These are phyloP conservation scores for Inonotus obliquus DNA, from an alignment of 1,284 basidiomycete species.

Conservation along the genomic window DNA sequence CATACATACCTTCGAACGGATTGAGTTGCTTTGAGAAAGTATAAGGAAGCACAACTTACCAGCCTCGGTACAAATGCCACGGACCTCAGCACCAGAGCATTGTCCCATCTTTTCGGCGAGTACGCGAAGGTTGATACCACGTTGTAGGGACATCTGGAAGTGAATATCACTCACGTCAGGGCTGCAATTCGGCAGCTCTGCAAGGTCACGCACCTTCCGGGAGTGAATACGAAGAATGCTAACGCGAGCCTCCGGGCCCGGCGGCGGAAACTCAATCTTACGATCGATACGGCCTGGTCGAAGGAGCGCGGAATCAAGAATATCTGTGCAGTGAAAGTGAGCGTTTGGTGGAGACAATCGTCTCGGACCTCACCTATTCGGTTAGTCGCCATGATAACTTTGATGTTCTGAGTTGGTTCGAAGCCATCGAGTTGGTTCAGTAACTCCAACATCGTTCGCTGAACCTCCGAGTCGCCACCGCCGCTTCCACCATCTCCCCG, in stretches of 20 bases:
- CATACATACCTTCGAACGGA: conserved; percentile 79
- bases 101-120: conserved; percentile 99
- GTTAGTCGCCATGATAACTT: conserved; percentile 99
- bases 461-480: conserved; percentile 93
- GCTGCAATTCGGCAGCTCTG: not conserved
- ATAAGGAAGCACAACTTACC: conserved; percentile 45
- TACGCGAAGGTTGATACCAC: conserved; percentile 93
- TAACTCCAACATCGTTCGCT: conserved; percentile 96
- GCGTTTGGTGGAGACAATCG: not conserved
- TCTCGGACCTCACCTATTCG: conserved; percentile 69
- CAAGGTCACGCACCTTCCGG: conserved; percentile 62
- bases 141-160: conserved; percentile 89
- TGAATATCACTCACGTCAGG: not conserved
- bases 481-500: conserved; percentile 88
- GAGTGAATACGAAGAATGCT: conserved; percentile 97
- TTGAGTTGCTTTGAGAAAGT: not conserved
- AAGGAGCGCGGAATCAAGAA: conserved; percentile 91
- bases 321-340: conserved; percentile 51
- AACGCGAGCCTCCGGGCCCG: conserved; percentile 95
- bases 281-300: conserved; percentile 97
- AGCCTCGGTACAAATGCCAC: conserved; percentile 98
- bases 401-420: conserved; percentile 97
- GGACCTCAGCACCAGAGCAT: conserved; percentile 95
- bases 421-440: conserved; percentile 98
- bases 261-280: conserved; percentile 99